These are phyloP conservation scores for Pythium monospermum DNA, from an alignment of 352 stramenopile genomes.

Conservation along the genomic window DNA sequence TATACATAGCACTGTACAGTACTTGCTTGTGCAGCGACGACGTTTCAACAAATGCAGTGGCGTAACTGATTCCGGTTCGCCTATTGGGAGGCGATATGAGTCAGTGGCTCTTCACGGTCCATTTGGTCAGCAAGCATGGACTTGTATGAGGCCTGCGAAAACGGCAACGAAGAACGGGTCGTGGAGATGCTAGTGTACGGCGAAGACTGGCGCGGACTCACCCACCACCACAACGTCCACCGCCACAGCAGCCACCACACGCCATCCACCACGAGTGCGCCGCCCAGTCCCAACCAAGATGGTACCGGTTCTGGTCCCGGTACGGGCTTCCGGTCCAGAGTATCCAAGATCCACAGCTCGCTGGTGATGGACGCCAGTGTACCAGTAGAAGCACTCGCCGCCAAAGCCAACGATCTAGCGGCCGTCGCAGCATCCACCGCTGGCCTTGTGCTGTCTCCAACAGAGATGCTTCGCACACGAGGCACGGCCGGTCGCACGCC, in stretches of 20 bases:
- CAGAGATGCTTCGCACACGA: slow-evolving; percentile 27
- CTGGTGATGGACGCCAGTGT: background rate
- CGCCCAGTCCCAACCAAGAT: slow-evolving; percentile 4
- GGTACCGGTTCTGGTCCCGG: too few species aligned
- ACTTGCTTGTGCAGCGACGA: too few species aligned
- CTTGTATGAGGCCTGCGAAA: slow-evolving; percentile 74
- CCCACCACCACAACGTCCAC: background rate
- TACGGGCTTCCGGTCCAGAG: too few species aligned
- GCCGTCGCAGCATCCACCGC: background rate
- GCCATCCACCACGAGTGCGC: slow-evolving; percentile 2
- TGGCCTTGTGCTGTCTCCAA: slow-evolving; percentile 9
- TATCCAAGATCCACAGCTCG: too few species aligned
- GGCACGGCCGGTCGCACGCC: slow-evolving; percentile 54
- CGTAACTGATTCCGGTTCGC: too few species aligned
- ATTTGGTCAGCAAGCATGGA: slow-evolving; percentile 36
- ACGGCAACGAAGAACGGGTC: slow-evolving; percentile 80
- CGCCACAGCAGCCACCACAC: background rate
- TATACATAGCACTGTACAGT: too few species aligned
- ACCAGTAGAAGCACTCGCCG: background rate
- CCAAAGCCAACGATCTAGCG: slow-evolving; percentile 4
- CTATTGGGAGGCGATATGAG: too few species aligned
- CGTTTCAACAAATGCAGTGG: too few species aligned
- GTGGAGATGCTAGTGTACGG: slow-evolving; percentile 63
- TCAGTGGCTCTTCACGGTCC: background rate
- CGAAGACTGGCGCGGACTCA: slow-evolving; percentile 15